Conservation (phyloP, 2,329 filamentous ascomycete species). For the Pseudogymnoascus sp. region DNA sequence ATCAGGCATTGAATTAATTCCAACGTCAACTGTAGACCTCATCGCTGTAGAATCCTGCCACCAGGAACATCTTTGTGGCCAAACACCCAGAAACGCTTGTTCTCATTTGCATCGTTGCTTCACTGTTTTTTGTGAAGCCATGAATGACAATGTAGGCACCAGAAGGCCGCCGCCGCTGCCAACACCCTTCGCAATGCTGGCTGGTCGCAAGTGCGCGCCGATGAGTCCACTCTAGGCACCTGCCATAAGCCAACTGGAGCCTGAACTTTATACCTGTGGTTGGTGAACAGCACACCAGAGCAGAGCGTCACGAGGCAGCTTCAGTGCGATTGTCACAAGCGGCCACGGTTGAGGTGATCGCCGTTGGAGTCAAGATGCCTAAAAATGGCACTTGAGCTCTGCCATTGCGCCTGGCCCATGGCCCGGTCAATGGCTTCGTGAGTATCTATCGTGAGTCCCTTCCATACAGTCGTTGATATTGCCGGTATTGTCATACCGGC, state of each 20-base stretch:
- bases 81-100: background rate
- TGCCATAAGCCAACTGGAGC: background rate
- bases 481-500: background rate
- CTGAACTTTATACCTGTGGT: background rate
- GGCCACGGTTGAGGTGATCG: background rate
- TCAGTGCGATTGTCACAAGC: background rate
- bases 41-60: background rate
- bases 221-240: conserved; percentile 3
- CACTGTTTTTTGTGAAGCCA: conserved; percentile 1
- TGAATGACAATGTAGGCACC: background rate
- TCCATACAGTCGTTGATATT: background rate
- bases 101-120: background rate
- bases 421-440: background rate
- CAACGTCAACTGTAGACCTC: conserved; percentile 1
- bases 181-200: conserved; percentile 62
- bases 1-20: conserved; percentile 8
- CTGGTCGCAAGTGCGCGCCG: conserved; percentile 17
- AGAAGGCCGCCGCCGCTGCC: conserved; percentile 43
- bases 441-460: conserved; percentile 1
- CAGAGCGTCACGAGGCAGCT: background rate
- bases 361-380: background rate
- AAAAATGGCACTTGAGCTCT: background rate
- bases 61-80: background rate
- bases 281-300: background rate
- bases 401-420: background rate